A percentile compares a stretch with the other conserved stretches of the same genome.
phyloP scores from a whole-genome alignment of 129 eudicot genomes.

The Cynara cardunculus region DNA sequence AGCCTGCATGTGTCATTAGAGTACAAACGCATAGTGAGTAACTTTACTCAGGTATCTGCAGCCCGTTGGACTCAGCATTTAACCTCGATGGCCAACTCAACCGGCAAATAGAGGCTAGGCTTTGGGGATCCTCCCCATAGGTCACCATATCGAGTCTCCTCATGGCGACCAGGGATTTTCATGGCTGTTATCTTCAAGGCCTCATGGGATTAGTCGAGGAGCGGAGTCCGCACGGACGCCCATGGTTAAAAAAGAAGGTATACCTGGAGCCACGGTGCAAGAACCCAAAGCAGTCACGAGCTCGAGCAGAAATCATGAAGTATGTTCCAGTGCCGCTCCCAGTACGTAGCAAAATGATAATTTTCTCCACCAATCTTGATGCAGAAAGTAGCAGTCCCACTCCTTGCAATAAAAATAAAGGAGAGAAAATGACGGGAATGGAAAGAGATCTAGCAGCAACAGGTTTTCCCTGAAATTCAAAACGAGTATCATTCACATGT shows the following conservation, averaged over 20 bases:
- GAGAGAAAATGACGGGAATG: conserved; percentile 72
- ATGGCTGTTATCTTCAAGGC: neutral
- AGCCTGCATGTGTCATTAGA: conserved; percentile 44
- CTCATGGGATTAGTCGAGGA: neutral
- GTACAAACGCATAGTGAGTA: conserved; percentile 4
- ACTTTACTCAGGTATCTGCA: neutral
- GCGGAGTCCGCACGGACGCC: neutral
- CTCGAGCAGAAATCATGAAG: conserved; percentile 56
- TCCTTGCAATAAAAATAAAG: conserved; percentile 79
- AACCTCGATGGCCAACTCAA: too few species aligned
- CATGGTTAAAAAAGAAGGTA: neutral
- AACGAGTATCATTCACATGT: neutral
- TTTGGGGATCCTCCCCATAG: neutral
- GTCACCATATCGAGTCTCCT: too few species aligned
- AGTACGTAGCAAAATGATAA: conserved; percentile 51
- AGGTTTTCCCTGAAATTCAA: conserved; percentile 74
- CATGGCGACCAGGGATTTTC: neutral
- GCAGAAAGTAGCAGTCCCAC: conserved; percentile 69
- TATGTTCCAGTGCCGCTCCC: conserved; percentile 60
- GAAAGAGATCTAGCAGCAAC: conserved; percentile 54
- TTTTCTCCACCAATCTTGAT: conserved; percentile 75
- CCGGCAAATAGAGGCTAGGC: too few species aligned
- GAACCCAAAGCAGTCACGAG: conserved; percentile 69
- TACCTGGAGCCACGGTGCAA: conserved; percentile 92
- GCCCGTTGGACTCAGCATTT: neutral